These are phyloP conservation scores for Arachnopeziza araneosa DNA, from an alignment of 2,329 filamentous ascomycete genomes.

Conservation along the genomic window DNA sequence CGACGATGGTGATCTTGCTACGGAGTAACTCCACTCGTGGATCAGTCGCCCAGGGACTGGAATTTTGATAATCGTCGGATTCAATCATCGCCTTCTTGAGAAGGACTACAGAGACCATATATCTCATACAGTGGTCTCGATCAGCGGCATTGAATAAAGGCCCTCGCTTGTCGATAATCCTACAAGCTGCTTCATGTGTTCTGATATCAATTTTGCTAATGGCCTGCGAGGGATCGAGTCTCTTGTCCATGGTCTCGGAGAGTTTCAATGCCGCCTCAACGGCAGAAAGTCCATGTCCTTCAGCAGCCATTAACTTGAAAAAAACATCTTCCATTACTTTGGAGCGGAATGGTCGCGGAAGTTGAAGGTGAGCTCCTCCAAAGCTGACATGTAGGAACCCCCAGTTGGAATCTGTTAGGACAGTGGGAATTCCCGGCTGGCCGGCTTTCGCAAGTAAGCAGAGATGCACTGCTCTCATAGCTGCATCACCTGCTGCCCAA, in stretches of 20 bases:
- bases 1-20: background rate
- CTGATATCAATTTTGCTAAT: background rate
- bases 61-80: background rate
- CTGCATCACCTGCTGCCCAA: background rate
- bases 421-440: background rate
- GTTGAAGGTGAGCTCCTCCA: background rate
- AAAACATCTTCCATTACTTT: background rate
- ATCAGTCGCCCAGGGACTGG: background rate
- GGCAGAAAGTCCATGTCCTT: background rate
- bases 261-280: background rate
- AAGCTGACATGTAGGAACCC: background rate
- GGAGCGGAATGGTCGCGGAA: background rate
- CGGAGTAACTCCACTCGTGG: background rate
- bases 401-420: background rate
- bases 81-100: background rate
- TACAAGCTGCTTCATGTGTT: background rate
- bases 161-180: background rate
- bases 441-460: background rate
- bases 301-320: background rate
- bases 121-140: background rate
- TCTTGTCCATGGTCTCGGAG: background rate
- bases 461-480: background rate
- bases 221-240: background rate
- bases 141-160: background rate
- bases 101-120: background rate